A percentile compares a stretch with the other conserved stretches of the same genome.
These are phyloP conservation scores for Cystobasidium tubakii DNA, from an alignment of 768 basidiomycete species.

Conservation along the genomic window DNA sequence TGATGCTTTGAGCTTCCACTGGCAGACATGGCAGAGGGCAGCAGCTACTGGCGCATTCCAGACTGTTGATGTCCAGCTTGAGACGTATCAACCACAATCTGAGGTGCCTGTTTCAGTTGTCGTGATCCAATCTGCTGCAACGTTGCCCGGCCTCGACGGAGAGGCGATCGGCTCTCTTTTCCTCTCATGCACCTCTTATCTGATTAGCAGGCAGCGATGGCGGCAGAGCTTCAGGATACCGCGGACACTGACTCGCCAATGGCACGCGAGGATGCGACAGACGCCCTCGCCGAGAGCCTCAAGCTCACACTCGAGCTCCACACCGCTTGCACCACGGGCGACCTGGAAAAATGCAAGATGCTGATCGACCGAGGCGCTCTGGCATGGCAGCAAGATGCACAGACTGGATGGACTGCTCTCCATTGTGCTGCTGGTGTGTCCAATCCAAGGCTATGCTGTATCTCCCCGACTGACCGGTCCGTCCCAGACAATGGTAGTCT, in stretches of 20 bases:
- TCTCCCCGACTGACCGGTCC: not conserved
- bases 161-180: no score
- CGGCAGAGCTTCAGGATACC: no score
- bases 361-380: slow-evolving; percentile 55
- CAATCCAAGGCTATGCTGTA: not conserved
- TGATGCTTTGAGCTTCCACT: not conserved
- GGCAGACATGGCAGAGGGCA: not conserved
- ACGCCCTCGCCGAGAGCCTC: not conserved
- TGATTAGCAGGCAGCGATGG: no score
- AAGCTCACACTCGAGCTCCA: not conserved
- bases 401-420: slow-evolving; percentile 67
- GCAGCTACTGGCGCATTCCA: not conserved
- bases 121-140: no score
- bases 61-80: not conserved
- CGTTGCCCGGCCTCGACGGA: no score
- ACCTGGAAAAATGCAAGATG: slow-evolving; percentile 41
- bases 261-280: not conserved
- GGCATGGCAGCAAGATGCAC: slow-evolving; percentile 82
- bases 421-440: slow-evolving; percentile 65
- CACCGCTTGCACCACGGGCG: not conserved
- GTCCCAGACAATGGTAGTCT: slow-evolving; percentile 58
- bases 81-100: no score
- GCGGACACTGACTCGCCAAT: not conserved
- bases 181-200: no score
- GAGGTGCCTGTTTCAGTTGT: no score